phyloP scores from a whole-genome alignment of 169 alveolate species.

The Plasmodium vinckei region DNA sequence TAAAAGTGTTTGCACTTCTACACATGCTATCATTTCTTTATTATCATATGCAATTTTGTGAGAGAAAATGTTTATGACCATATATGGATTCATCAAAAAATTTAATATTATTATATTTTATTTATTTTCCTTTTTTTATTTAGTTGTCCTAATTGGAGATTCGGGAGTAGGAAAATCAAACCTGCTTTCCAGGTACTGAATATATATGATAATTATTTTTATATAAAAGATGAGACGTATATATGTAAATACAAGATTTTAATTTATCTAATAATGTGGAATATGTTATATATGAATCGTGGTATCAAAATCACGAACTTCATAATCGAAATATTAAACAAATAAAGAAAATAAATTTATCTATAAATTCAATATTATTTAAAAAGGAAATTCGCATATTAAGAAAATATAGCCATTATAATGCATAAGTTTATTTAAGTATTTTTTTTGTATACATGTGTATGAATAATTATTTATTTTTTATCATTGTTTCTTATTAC shows the following conservation, averaged over 20 bases:
- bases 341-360: neutral
- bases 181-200: conserved; percentile 89
- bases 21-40: neutral
- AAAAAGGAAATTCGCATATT: neutral
- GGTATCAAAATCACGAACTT: neutral
- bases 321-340: neutral
- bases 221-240: neutral
- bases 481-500: neutral
- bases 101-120: conserved; percentile 10
- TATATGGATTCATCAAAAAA: neutral
- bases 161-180: conserved; percentile 98
- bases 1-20: neutral
- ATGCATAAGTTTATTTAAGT: neutral
- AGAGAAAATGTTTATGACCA: neutral
- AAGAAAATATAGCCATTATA: neutral
- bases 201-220: neutral
- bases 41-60: neutral
- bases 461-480: neutral
- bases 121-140: neutral
- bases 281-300: too few species aligned
- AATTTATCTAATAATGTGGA: too few species aligned
- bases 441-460: neutral
- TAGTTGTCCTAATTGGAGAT: conserved; percentile 93
- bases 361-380: neutral
- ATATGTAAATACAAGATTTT: neutral